Evolutionary conservation across 352 stramenopile species (phyloP).

Genomic region (Globisporangium nunn): DNA sequence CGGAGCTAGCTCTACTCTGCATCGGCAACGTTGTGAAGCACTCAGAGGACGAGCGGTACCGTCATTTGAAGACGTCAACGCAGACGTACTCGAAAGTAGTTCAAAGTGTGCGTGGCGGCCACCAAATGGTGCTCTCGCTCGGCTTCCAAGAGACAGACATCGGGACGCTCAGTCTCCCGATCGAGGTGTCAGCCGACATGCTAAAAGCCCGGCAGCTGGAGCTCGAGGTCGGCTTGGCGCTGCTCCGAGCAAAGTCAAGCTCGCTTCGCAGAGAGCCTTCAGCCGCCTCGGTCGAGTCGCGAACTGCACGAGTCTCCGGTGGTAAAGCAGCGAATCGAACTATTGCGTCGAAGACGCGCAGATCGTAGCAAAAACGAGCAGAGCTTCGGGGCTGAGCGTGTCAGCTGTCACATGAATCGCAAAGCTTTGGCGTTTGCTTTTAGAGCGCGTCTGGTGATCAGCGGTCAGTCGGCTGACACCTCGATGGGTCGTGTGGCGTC

Average conservation of each 20-base stretch:
- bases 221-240: slow-evolving; percentile 29
- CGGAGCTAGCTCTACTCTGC: slow-evolving; percentile 40
- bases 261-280: too few relatives aligned
- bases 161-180: slow-evolving; percentile 26
- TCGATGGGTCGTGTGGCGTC: too few relatives aligned
- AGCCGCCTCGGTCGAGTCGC: too few relatives aligned
- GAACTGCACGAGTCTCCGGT: too few relatives aligned
- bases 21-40: slow-evolving; percentile 46
- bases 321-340: too few relatives aligned
- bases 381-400: too few relatives aligned
- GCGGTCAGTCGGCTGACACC: too few relatives aligned
- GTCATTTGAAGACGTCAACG: slow-evolving; percentile 43
- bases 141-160: slow-evolving; percentile 50
- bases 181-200: slow-evolving; percentile 14
- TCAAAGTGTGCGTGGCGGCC: slow-evolving; percentile 21
- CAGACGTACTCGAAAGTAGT: slow-evolving; percentile 40
- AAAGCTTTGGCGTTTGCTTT: too few relatives aligned
- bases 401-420: too few relatives aligned
- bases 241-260: background rate
- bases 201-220: slow-evolving; percentile 37
- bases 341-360: too few relatives aligned
- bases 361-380: too few relatives aligned
- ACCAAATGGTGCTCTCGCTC: slow-evolving; percentile 33
- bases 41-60: slow-evolving; percentile 34
- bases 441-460: too few relatives aligned